phyloP scores from a whole-genome alignment of 495 filamentous ascomycete genomes.

The Penicillium waksmanii region DNA sequence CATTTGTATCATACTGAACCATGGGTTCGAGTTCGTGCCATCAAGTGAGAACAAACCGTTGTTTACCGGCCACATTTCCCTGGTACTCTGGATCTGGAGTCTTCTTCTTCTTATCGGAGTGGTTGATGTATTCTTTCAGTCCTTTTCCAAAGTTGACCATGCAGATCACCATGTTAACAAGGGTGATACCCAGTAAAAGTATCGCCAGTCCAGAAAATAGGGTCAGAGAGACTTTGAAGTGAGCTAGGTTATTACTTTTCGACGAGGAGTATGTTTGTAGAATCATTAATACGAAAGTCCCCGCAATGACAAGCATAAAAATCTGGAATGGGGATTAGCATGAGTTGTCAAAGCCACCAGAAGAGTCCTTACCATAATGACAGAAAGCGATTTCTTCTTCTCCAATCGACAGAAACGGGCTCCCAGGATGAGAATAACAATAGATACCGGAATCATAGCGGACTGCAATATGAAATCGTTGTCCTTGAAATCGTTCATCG shows the following conservation, averaged over 20 bases:
- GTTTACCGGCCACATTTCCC: background rate
- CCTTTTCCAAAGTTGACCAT: constrained; percentile 29
- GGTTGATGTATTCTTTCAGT: constrained; percentile 22
- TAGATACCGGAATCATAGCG: constrained; percentile 19
- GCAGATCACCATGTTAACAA: constrained; percentile 24
- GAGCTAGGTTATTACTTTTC: constrained; percentile 6
- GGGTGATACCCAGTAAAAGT: constrained; percentile 15
- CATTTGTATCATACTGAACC: background rate
- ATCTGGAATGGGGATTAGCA: constrained; percentile 13
- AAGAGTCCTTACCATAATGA: constrained; percentile 15
- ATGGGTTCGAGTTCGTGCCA: background rate
- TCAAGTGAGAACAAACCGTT: background rate
- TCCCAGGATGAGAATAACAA: constrained; percentile 12
- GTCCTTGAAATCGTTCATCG: constrained; percentile 7
- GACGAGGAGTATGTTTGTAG: constrained; percentile 6
- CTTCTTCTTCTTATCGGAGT: background rate
- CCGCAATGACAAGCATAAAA: constrained; percentile 18
- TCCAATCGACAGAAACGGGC: constrained; percentile 22
- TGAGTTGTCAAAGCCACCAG: background rate
- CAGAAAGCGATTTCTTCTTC: constrained; percentile 18
- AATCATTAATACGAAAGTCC: constrained; percentile 15
- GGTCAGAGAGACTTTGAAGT: constrained; percentile 22
- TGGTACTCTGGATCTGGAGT: background rate
- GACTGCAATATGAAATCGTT: constrained; percentile 20
- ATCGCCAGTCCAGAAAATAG: constrained; percentile 22